Base-by-base conservation (phyloP, 140 eudicot genomes). In the Bidens hawaiensis region DNA sequence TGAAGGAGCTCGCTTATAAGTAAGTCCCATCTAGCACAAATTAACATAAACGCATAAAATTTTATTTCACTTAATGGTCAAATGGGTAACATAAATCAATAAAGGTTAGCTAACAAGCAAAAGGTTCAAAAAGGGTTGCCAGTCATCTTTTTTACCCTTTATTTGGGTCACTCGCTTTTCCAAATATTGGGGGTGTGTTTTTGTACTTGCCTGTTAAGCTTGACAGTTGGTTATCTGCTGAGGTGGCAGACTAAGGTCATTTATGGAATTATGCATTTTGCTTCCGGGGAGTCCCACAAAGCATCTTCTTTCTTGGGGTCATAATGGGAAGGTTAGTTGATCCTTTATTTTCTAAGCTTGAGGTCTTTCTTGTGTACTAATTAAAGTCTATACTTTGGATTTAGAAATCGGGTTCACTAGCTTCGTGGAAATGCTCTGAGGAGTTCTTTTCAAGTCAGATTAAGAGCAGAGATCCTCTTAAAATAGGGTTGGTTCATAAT, bases 371-470 rank as follows among this genome's bases (percentile, higher is more conserved):
- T 38, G 26, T 45, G 36, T 72, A 15, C 58, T 74, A 51, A 63
- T 36, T 15, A 33, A 67, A 11, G 19, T 33, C 57, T 53, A 57
- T 49, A 22, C 52, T 57, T 75, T 74, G 54, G 41, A 41, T 67
- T 24, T 73, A 93, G 99, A 79, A 68, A 59, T 72, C 83, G 26
- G 79, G 64, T 62, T 79, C 96, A 42, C 99, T 96, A 72, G 99
- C 90, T 68, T 85, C 99, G 16, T 93, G 99, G 99, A 93, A 83
- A 82, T 93, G 99, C 81, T 93, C 99, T 1, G 99, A 93, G 69
- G 96, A 93, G 47, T 88, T 80, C 75, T 88, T 93, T 58, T 77
- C 88, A 16, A 75, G 84, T 55, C 95, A 78, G 69, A 88, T 93
- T 61, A 83, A 77, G 74, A 85, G 79, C 68, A 83, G 89, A 77